Evolutionary conservation across 306 rosid genomes (phyloP).

Genomic region (Macrotyloma uniflorum): DNA sequence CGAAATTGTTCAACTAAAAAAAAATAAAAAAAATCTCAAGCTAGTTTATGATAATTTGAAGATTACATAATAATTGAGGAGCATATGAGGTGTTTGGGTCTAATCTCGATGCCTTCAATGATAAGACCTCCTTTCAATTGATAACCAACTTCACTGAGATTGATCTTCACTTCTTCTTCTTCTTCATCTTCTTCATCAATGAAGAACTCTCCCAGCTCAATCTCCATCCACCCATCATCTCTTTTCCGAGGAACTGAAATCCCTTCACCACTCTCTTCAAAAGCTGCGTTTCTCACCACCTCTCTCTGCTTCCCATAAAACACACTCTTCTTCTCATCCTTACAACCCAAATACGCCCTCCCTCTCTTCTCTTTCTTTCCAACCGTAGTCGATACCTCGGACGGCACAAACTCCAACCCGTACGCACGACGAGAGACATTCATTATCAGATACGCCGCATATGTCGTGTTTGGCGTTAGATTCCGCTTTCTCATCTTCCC

Average conservation of each 20-base stretch:
- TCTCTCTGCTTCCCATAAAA: slow-evolving; percentile 46
- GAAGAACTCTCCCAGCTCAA: slow-evolving; percentile 64
- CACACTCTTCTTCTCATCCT: slow-evolving; percentile 34
- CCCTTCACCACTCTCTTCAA: background rate
- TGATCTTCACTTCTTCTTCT: slow-evolving; percentile 55
- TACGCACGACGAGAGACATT: slow-evolving; percentile 50
- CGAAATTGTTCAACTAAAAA: no score
- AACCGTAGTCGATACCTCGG: slow-evolving; percentile 41
- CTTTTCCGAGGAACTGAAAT: slow-evolving; percentile 31
- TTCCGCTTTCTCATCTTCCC: slow-evolving; percentile 48
- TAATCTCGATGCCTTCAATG: slow-evolving; percentile 62
- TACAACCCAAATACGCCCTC: slow-evolving; percentile 32
- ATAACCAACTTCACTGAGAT: slow-evolving; percentile 52
- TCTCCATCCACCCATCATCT: slow-evolving; percentile 73
- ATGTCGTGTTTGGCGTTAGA: slow-evolving; percentile 53
- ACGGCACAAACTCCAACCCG: slow-evolving; percentile 51
- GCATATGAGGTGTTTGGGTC: slow-evolving; percentile 38
- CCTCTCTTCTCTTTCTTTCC: slow-evolving; percentile 38
- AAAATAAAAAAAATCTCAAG: no score
- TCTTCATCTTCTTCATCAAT: slow-evolving; percentile 43
- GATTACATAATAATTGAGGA: no score
- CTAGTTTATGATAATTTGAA: no score
- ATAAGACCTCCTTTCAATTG: slow-evolving; percentile 67
- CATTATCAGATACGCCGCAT: slow-evolving; percentile 61
- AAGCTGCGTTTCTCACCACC: slow-evolving; percentile 8